Evolutionary conservation across 2,329 filamentous ascomycete species (phyloP), one percentile per base, ranked within the genome.

Genomic region (Didymella glomerata): DNA sequence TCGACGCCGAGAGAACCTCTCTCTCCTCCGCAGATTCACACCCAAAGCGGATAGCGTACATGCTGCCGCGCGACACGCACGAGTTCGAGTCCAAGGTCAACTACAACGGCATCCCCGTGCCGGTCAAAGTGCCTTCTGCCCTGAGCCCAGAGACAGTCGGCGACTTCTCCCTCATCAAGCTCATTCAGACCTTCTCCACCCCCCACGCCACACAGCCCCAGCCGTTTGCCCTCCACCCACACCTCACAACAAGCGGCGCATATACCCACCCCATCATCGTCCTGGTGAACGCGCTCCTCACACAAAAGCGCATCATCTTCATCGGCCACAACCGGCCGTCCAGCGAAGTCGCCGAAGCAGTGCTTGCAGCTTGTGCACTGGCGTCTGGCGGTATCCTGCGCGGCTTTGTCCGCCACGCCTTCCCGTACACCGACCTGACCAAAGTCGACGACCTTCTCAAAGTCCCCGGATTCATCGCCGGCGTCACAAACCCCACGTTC

Each of bases 381-480:
- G 94, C 91, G 14, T 97, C 93, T 13, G 95, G 95, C 11, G 94
- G 95, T 6, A 83, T 97, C n/a, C 82, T 99, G 34, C 86, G 93
- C 57, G 95, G 95, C 27, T 99, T 99, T 78, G 97, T 94, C 9
- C 87, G 95, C 18, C 92, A 98, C 78, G 95, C 95, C 0, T 99
- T 99, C 74, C 95, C 95, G 2, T 99, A 99, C 74, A 99, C 95
- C 1, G 95, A 99, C 79, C 84, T 99, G 42, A 97, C 93, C 64
- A 99, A 99, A 79, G 93, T 99, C 60, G 95, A 99, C 67, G 95
- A 98, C 74, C 85, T 99, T 11, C 84, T 99, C 47, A 94, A 96
- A 70, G 95, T 99, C 0, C 94, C 95, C 7, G 95, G 95, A 2
- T 99, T 99, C 78, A 97, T 99, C 69, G 95, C 95, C 2, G 95